phyloP scores from a whole-genome alignment of 225 moss, liverwort and hornwort species.

The Marchantia paleacea region DNA sequence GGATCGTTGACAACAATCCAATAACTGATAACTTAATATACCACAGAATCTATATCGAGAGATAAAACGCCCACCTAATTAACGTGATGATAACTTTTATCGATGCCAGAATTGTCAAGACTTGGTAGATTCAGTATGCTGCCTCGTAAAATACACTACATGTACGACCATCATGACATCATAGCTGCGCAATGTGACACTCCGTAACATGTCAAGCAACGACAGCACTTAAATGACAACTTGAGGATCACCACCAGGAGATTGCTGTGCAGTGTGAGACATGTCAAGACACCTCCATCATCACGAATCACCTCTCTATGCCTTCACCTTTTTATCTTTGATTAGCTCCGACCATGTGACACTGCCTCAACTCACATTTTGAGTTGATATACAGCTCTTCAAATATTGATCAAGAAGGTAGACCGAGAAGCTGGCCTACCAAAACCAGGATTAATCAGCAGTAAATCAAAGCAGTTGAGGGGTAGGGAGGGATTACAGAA shows the following conservation, averaged over 20 bases:
- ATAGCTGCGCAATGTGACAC: slow-evolving; percentile 2
- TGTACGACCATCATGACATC: background rate
- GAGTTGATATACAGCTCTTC: background rate
- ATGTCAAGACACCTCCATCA: background rate
- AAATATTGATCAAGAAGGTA: slow-evolving; percentile 1
- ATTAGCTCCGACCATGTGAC: slow-evolving; percentile 3
- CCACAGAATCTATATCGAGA: background rate
- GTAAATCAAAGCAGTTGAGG: background rate
- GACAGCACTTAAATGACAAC: background rate
- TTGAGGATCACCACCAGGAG: background rate
- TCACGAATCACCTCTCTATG: background rate
- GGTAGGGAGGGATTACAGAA: background rate
- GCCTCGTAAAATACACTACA: background rate
- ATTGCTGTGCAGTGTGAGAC: background rate
- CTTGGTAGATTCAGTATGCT: background rate
- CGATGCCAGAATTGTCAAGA: background rate
- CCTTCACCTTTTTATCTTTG: slow-evolving; percentile 10
- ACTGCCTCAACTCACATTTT: slow-evolving; percentile 14
- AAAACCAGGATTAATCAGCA: background rate
- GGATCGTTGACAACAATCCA: background rate
- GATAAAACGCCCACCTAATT: background rate
- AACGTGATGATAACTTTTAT: background rate
- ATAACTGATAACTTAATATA: background rate
- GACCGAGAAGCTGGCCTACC: background rate
- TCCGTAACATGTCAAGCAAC: slow-evolving; percentile 1